A percentile compares a stretch with the other conserved stretches of the same genome.
phyloP scores from a whole-genome alignment of 352 stramenopile species.

The Pythium volutum region DNA sequence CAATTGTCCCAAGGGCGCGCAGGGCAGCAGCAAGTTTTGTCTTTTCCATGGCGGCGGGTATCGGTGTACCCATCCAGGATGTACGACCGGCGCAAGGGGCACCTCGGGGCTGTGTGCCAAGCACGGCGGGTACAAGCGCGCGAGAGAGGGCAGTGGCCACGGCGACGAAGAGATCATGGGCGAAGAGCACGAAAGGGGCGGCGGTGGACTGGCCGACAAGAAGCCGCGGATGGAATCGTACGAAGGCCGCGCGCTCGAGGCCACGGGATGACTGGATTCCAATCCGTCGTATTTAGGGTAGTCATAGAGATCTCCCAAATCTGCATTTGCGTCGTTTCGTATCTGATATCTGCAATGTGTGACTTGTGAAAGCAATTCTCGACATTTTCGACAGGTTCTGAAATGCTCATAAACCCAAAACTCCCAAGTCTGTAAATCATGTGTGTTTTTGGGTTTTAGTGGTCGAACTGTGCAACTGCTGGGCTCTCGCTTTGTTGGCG shows the following conservation, averaged over 20 bases:
- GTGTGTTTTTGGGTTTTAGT: background rate
- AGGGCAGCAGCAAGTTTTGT: constrained; percentile 73
- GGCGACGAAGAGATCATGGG: background rate
- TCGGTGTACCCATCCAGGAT: constrained; percentile 72
- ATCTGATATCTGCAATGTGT: too few species aligned
- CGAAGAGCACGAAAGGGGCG: background rate
- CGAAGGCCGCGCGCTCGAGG: constrained; percentile 15
- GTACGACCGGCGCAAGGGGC: constrained; percentile 67
- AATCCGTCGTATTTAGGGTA: background rate
- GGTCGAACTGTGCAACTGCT: background rate
- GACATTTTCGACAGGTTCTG: background rate
- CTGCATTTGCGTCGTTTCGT: too few species aligned
- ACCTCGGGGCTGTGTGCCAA: constrained; percentile 76
- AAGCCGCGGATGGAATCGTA: constrained; percentile 16
- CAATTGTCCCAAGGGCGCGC: constrained; percentile 76
- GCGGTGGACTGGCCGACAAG: constrained; percentile 15
- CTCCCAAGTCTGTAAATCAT: too few species aligned
- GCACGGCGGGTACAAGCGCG: constrained; percentile 72
- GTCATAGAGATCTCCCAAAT: too few species aligned
- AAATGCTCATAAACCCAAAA: background rate
- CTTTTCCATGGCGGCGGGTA: constrained; percentile 85
- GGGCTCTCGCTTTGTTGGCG: background rate
- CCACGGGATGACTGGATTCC: background rate
- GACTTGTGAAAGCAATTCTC: too few species aligned
- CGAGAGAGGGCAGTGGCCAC: constrained; percentile 6